Evolutionary conservation across 139 green algal genomes (phyloP).

Genomic region (Trebouxia sp.): DNA sequence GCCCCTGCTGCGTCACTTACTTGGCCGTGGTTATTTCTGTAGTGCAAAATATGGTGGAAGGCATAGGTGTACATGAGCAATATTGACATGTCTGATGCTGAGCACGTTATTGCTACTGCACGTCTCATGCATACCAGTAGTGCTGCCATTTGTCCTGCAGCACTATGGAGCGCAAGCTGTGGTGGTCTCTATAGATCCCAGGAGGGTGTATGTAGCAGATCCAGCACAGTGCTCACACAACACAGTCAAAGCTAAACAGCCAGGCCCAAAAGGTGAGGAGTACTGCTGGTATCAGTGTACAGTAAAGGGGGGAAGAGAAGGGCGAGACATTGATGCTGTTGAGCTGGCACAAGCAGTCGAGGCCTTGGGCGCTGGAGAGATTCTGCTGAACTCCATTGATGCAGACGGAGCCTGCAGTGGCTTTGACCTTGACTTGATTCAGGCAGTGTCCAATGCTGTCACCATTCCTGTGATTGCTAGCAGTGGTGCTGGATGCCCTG

Average conservation of each 20-base stretch:
- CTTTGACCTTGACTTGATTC: slow-evolving; percentile 95
- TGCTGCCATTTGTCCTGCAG: slow-evolving; percentile 24
- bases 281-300: slow-evolving; percentile 79
- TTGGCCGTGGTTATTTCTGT: too few species aligned
- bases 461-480: slow-evolving; percentile 97
- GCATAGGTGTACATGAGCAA: too few species aligned
- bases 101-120: not conserved
- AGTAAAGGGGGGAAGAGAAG: slow-evolving; percentile 83
- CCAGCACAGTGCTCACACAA: slow-evolving; percentile 60
- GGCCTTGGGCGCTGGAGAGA: slow-evolving; percentile 94
- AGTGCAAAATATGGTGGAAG: too few species aligned
- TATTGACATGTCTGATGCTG: too few species aligned
- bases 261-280: slow-evolving; percentile 92
- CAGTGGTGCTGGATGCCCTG: slow-evolving; percentile 85
- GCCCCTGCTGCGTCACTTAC: too few species aligned
- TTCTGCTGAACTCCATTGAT: slow-evolving; percentile 99
- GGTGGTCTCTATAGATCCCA: slow-evolving; percentile 93
- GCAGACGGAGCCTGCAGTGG: slow-evolving; percentile 83
- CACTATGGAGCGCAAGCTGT: slow-evolving; percentile 67
- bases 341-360: slow-evolving; percentile 91
- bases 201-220: slow-evolving; percentile 82
- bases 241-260: slow-evolving; percentile 56
- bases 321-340: slow-evolving; percentile 87
- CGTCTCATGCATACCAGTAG: too few species aligned
- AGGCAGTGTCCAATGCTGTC: slow-evolving; percentile 85